These are phyloP conservation scores for Kwoniella sp. DNA, from an alignment of 768 basidiomycete genomes.

Conservation along the genomic window DNA sequence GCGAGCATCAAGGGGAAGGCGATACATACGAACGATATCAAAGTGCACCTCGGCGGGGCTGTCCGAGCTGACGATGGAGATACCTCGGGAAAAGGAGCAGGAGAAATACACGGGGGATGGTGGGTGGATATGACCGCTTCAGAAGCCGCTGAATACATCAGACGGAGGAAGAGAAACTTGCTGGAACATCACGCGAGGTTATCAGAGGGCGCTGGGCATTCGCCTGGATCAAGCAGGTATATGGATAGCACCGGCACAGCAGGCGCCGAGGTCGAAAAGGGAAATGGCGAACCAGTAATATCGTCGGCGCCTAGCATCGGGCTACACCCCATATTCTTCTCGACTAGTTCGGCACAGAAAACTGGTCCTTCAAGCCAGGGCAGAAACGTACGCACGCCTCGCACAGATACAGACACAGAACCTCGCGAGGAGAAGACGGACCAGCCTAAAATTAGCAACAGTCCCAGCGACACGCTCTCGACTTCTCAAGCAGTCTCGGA, in stretches of 20 bases:
- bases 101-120: slow-evolving; percentile 18
- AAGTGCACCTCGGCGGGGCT: slow-evolving; percentile 33
- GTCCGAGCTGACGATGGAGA: no score
- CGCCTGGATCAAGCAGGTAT: neutral
- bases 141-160: slow-evolving; percentile 37
- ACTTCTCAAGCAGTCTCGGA: no score
- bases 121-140: slow-evolving; percentile 45
- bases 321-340: neutral
- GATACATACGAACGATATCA: slow-evolving; percentile 32
- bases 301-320: neutral
- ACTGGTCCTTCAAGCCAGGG: no score
- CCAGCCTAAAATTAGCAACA: no score
- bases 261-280: neutral
- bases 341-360: neutral
- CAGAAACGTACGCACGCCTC: no score
- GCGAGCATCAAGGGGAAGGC: slow-evolving; percentile 30
- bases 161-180: slow-evolving; percentile 30
- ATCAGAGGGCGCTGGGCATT: slow-evolving; percentile 1
- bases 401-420: no score
- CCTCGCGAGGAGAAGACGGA: no score
- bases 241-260: neutral
- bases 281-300: neutral
- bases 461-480: no score
- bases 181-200: slow-evolving; percentile 22
- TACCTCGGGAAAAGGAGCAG: neutral